Base-by-base conservation (phyloP, 805 yeast genomes). In the Hanseniaspora singularis region DNA sequence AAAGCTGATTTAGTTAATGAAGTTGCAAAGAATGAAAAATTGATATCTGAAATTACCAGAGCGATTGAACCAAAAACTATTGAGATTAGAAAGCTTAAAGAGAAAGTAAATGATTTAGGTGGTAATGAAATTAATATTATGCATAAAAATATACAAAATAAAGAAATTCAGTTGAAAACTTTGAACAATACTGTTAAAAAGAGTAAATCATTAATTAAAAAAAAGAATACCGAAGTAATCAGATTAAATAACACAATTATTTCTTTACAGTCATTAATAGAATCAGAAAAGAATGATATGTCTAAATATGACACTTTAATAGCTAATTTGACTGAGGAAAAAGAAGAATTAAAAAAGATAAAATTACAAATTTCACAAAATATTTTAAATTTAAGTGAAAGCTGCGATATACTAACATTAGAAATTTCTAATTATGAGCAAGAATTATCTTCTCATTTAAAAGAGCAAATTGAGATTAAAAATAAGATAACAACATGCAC, bases 51-150 rank as follows among this genome's bases (percentile, higher is more conserved):
- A 12, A 67, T 67, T 3, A 57, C 63, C 54, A 64, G 65, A 2
- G 75, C 74, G 53, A 76, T 87, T 53, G 62, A 66, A 23, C 76
- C 71, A 27, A 61, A 74, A 34, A 57, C 56, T 11, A 50, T 61
- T 6, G 68, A 73, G 49, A 81, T 92, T 33, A 68, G 70, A 11
- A 68, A 54, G 0, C 64, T 88, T 3, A 88, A 86, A 53, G 83
- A 79, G 49, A 72, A 78, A 57, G 85, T 92, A 33, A 76, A 88
- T 83, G 79, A 82, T 41, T 80, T 85, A 46, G 99, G 99, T 46
- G 99, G 99, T 51, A 79, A 83, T 8, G 77, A 77, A 51, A 68
- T 92, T 52, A 76, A 84, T 49, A 61, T 82, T 51, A 96, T 87
- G 55, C 81, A 77, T 51, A 74, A 94, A 1, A 81, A 77, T 56